Conservation (phyloP, 768 basidiomycete species). For the Krasilnikovozyma curviuscula region DNA sequence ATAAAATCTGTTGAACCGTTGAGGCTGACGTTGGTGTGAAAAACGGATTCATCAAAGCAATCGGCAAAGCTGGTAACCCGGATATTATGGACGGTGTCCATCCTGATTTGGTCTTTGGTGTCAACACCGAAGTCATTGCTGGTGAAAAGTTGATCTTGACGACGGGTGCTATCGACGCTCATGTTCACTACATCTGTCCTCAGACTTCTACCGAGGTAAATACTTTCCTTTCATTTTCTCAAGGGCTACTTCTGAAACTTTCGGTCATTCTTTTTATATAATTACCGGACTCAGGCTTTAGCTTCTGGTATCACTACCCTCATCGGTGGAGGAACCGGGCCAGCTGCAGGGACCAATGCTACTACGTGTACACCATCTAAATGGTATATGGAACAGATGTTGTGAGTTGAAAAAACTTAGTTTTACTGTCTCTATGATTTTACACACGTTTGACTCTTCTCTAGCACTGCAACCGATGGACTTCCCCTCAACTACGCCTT, state of each 20-base stretch:
- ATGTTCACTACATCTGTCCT: constrained; percentile 89
- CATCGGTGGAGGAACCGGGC: constrained; percentile 92
- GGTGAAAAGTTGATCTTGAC: constrained; percentile 89
- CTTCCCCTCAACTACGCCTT: constrained; percentile 82
- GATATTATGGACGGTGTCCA: constrained; percentile 72
- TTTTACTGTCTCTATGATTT: not conserved
- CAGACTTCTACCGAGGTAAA: constrained; percentile 68
- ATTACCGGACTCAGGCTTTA: constrained; percentile 17
- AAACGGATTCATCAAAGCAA: constrained; percentile 55
- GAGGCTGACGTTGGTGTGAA: constrained; percentile 92
- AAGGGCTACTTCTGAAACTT: not conserved
- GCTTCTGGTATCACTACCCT: constrained; percentile 64
- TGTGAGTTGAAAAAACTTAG: constrained; percentile 26
- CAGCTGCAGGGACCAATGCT: constrained; percentile 68
- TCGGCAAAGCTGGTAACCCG: constrained; percentile 96
- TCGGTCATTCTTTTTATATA: not conserved
- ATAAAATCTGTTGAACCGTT: not conserved
- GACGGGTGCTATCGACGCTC: constrained; percentile 77
- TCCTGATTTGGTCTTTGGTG: constrained; percentile 56
- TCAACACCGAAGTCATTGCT: constrained; percentile 84
- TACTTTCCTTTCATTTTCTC: not conserved
- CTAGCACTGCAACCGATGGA: constrained; percentile 58
- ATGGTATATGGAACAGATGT: constrained; percentile 77
- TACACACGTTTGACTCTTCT: not conserved
- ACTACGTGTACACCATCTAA: constrained; percentile 86